Evolutionary conservation across 2,329 filamentous ascomycete genomes (phyloP), one percentile per base, ranked within the genome.

Genomic region (Didymellaceae sp.): DNA sequence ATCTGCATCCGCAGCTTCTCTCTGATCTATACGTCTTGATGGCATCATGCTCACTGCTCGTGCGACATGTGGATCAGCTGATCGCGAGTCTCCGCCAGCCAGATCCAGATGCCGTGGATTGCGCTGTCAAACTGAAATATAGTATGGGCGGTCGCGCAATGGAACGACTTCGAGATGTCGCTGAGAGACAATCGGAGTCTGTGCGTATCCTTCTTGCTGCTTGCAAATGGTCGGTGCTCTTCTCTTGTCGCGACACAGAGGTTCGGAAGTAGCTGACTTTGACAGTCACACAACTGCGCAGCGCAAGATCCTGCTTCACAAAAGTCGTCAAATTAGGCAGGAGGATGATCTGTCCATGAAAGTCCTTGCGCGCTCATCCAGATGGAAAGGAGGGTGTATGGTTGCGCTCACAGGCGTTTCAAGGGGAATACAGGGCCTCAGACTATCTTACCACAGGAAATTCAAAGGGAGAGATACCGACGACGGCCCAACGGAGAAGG

Each of bases 261-360:
- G 6, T 14, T 21, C 34, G 5, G 18, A 17, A n/a, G n/a, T n/a
- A 14, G 35, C 65, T 71, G 57, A 71, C 57, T 26, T n/a, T 21
- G 31, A 13, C 45, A 70, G 67, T 43, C 67, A 71, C 51, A 65
- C 64, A 25, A 58, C 62, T 56, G 70, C 70, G 25, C 70, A 72
- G 39, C 63, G 70, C 43, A 72, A 72, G 52, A 72, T 72, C 10
- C 45, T 72, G 9, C 57, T 72, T 16, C 60, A 72, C 56, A 72
- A 72, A 46, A 69, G 66, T 39, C 65, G 67, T 34, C 66, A 71
- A 33, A 71, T 71, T 28, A 64, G 66, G 20, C 65, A 67, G 35
- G 66, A 69, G 45, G 67, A 71, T 44, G 58, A 59, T 31, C 59
- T 67, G 25, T 58, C 63, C 6, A 51, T 70, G n/a, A 61, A 55